Evolutionary conservation across 202 grass and related monocot genomes (phyloP).

Genomic region (Zizania palustris): DNA sequence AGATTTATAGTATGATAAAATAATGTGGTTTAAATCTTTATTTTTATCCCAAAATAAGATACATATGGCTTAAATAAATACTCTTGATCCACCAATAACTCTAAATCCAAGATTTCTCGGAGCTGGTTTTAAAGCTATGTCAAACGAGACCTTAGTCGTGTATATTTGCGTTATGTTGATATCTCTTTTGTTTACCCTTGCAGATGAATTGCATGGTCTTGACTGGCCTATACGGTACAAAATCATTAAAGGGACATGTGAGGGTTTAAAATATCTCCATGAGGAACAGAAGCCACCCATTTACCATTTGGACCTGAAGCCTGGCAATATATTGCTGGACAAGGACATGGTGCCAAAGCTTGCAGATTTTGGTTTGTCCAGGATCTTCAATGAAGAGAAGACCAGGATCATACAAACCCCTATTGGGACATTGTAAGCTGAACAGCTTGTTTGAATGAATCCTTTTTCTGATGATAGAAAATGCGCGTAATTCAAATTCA

Average conservation of each 20-base stretch:
- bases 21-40: too few species aligned
- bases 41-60: too few species aligned
- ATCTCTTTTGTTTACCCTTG: not conserved
- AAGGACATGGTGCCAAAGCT: not conserved
- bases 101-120: too few species aligned
- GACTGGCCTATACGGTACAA: not conserved
- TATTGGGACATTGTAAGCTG: not conserved
- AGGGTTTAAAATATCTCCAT: not conserved
- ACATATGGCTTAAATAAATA: too few species aligned
- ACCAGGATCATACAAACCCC: too few species aligned
- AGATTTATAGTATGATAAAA: too few species aligned
- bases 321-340: not conserved
- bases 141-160: too few species aligned
- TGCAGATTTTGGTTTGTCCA: not conserved
- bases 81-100: too few species aligned
- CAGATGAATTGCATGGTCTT: not conserved
- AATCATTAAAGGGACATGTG: not conserved
- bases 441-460: not conserved
- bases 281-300: accelerated
- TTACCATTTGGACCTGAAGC: not conserved
- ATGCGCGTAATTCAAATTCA: too few species aligned
- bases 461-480: not conserved
- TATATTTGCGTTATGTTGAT: not conserved
- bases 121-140: too few species aligned
- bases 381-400: not conserved